Conservation (phyloP, 352 stramenopile species). For the Phytophthora foliorum region DNA sequence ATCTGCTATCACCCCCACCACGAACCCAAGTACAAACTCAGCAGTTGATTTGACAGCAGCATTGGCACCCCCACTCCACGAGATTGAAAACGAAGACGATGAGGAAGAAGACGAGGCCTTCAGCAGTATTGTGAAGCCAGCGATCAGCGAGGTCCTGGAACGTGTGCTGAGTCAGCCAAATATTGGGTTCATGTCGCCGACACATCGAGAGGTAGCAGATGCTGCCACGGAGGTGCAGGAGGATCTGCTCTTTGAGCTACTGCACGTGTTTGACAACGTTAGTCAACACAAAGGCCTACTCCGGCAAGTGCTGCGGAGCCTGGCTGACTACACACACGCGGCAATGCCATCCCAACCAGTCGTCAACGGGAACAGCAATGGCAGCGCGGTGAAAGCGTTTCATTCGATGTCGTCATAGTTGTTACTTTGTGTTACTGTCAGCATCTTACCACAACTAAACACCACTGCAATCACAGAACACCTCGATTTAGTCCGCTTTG, state of each 20-base stretch:
- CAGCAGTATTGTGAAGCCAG: slow-evolving; percentile 77
- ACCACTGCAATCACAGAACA: slow-evolving; percentile 9
- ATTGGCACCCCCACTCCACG: slow-evolving; percentile 17
- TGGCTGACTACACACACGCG: slow-evolving; percentile 54
- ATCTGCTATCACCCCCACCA: background rate
- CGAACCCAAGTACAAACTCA: slow-evolving; percentile 4
- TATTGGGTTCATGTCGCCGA: slow-evolving; percentile 28
- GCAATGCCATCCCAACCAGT: slow-evolving; percentile 11
- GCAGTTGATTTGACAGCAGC: slow-evolving; percentile 11
- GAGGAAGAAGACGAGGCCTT: slow-evolving; percentile 68
- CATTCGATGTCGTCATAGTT: slow-evolving; percentile 30
- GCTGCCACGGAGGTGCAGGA: slow-evolving; percentile 62
- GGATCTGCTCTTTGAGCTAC: slow-evolving; percentile 81
- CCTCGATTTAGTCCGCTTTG: slow-evolving; percentile 8
- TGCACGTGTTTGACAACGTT: slow-evolving; percentile 82
- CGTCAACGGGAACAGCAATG: slow-evolving; percentile 20
- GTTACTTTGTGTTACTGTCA: slow-evolving; percentile 3
- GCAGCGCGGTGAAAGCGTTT: slow-evolving; percentile 8
- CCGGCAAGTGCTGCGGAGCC: slow-evolving; percentile 68
- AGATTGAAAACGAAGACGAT: slow-evolving; percentile 37
- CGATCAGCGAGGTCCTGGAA: slow-evolving; percentile 79
- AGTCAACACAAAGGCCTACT: slow-evolving; percentile 72
- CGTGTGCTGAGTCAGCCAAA: slow-evolving; percentile 46
- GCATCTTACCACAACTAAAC: slow-evolving; percentile 4
- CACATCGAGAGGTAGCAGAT: slow-evolving; percentile 32